phyloP scores from a whole-genome alignment of 306 rosid genomes.

The Hylodesmum podocarpum region DNA sequence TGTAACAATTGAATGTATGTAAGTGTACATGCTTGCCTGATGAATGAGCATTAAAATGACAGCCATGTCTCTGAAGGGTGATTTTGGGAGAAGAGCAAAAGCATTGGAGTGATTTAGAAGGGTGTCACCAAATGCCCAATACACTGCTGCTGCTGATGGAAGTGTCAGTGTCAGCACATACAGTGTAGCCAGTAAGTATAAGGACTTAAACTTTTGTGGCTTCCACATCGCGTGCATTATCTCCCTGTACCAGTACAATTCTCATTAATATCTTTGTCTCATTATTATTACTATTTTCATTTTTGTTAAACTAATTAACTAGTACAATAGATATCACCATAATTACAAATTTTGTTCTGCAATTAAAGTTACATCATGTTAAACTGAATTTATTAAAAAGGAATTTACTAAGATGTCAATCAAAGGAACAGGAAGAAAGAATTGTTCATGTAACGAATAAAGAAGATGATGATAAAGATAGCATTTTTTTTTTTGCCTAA shows the following conservation, averaged over 20 bases:
- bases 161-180: constrained; percentile 95
- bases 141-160: constrained; percentile 89
- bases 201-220: constrained; percentile 92
- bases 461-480: constrained; percentile 8
- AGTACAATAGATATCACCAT: too few relatives aligned
- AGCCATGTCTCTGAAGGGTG: constrained; percentile 87
- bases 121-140: constrained; percentile 98
- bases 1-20: too few relatives aligned
- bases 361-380: too few relatives aligned
- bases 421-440: neutral
- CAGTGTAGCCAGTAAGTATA: constrained; percentile 76
- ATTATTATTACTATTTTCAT: neutral
- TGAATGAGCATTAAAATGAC: constrained; percentile 95
- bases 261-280: neutral
- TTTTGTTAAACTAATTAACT: neutral
- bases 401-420: neutral
- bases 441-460: neutral
- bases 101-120: constrained; percentile 98
- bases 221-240: constrained; percentile 99
- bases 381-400: too few relatives aligned
- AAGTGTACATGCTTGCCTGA: constrained; percentile 45
- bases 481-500: neutral
- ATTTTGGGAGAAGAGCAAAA: constrained; percentile 83
- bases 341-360: too few relatives aligned
- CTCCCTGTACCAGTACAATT: constrained; percentile 54